A percentile compares a stretch with the other conserved stretches of the same genome.
Evolutionary conservation across 805 yeast genomes (phyloP).

Genomic region (Candida methanosorbosa): DNA sequence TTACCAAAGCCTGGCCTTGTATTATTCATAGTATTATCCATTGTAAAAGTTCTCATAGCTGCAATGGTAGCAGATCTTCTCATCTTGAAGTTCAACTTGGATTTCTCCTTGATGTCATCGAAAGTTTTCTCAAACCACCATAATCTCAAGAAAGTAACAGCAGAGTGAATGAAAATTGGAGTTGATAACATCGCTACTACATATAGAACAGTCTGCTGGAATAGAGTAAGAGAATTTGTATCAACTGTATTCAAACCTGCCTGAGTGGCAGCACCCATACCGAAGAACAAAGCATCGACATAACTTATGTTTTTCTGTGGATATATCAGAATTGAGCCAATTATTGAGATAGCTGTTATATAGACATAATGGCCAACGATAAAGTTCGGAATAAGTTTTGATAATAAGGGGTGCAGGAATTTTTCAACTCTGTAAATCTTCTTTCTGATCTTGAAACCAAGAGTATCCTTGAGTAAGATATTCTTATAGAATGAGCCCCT

Average conservation of each 20-base stretch:
- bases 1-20: neutral
- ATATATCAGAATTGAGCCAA: conserved; percentile 69
- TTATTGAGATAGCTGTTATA: conserved; percentile 46
- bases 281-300: conserved; percentile 72
- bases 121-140: conserved; percentile 87
- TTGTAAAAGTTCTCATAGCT: conserved; percentile 29
- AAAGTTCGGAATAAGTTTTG: conserved; percentile 41
- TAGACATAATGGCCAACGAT: conserved; percentile 68
- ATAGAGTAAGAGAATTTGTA: conserved; percentile 51
- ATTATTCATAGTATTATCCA: conserved; percentile 16
- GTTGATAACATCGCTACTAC: conserved; percentile 60
- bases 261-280: conserved; percentile 76
- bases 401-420: conserved; percentile 31
- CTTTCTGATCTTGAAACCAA: conserved; percentile 26
- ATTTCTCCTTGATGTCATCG: conserved; percentile 67
- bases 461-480: conserved; percentile 9
- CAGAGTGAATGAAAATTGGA: conserved; percentile 83
- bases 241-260: conserved; percentile 86
- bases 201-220: conserved; percentile 75
- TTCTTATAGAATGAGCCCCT: neutral
- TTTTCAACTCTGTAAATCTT: conserved; percentile 27
- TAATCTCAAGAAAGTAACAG: conserved; percentile 65
- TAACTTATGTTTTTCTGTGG: conserved; percentile 62
- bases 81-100: conserved; percentile 75
- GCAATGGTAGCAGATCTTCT: conserved; percentile 72